Base-by-base conservation (phyloP, 805 yeast species). In the Soucietia sequanensis region DNA sequence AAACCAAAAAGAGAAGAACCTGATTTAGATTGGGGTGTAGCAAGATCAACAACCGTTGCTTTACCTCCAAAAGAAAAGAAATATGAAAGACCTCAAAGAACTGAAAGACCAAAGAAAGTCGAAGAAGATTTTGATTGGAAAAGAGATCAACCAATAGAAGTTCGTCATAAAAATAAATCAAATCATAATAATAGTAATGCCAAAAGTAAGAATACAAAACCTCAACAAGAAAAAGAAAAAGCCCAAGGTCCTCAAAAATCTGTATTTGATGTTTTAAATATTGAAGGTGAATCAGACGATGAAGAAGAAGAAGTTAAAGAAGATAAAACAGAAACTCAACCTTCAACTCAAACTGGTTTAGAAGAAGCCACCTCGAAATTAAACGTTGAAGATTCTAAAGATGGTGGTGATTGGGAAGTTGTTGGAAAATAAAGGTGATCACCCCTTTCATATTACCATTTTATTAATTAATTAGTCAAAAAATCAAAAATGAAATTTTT, bases 121-220 rank as follows among this genome's bases (percentile, higher is more conserved):
- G 61, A 53, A 43, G 51, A 56, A 31, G 58, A 44, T 27, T 54
- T 62, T 23, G 68, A 62, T 46, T 64, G 69, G 70, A 56, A 49
- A 40, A 52, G 67, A 37, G 69, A 68, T 33, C 62, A 60, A 44
- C 43, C 60, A 16, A 53, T 62, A 49, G 58, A 44, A 27, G 42
- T 47, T 14, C 44, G 45, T 31, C 36, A 33, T 14, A 35, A 34
- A 34, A 11, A 38, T 5, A n/a, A n/a, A n/a, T n/a, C n/a, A n/a
- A n/a, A n/a, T n/a, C n/a, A n/a, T n/a, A n/a, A n/a, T n/a, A 32
- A 28, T 20, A 13, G 22, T 14, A 13, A 32, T 13, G 15, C 33
- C 11, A 24, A 36, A 10, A 15, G 27, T 14, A 4, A 37, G 25
- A 32, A 30, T 13, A 35, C 31, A 20, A 35, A 41, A 28, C 43